A percentile compares a stretch with the other conserved stretches of the same genome.
phyloP scores from a whole-genome alignment of 192 early-diverging fungal species.

The Entomortierella parvispora region DNA sequence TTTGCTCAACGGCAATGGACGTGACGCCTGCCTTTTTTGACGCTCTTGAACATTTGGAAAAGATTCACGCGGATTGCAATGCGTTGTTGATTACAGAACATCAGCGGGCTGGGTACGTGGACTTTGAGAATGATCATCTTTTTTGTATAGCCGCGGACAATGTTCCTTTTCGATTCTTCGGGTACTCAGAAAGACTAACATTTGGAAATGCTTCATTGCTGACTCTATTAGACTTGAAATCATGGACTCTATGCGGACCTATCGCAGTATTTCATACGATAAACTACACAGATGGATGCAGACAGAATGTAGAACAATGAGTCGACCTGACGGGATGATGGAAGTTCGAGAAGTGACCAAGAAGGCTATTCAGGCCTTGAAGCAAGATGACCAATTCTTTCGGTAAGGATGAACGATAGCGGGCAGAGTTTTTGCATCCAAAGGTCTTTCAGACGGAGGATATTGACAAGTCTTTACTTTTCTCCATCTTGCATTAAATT shows the following conservation, averaged over 20 bases:
- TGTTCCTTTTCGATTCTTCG: no score
- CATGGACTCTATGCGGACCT: constrained; percentile 75
- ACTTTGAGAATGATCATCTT: no score
- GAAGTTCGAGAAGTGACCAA: constrained; percentile 71
- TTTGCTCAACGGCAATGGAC: constrained; percentile 62
- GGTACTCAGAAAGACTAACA: not conserved
- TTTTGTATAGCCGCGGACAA: no score
- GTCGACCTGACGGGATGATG: constrained; percentile 67
- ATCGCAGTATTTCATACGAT: constrained; percentile 68
- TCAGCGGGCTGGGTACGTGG: constrained; percentile 79
- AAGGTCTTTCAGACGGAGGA: not conserved
- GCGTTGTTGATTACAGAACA: constrained; percentile 77
- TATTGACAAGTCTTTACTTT: not conserved
- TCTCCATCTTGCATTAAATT: not conserved
- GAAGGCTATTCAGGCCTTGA: constrained; percentile 73
- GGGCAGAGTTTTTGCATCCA: no score
- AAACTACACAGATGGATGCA: not conserved
- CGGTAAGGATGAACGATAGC: no score
- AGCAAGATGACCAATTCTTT: constrained; percentile 78
- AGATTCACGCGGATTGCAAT: constrained; percentile 80
- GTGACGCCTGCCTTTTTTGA: constrained; percentile 76
- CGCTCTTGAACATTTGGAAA: constrained; percentile 70
- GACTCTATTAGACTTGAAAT: constrained; percentile 67
- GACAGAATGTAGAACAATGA: constrained; percentile 2
- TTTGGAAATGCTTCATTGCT: no score